Base-by-base conservation (phyloP, 2,329 filamentous ascomycete species). In the Truncatella angustata region DNA sequence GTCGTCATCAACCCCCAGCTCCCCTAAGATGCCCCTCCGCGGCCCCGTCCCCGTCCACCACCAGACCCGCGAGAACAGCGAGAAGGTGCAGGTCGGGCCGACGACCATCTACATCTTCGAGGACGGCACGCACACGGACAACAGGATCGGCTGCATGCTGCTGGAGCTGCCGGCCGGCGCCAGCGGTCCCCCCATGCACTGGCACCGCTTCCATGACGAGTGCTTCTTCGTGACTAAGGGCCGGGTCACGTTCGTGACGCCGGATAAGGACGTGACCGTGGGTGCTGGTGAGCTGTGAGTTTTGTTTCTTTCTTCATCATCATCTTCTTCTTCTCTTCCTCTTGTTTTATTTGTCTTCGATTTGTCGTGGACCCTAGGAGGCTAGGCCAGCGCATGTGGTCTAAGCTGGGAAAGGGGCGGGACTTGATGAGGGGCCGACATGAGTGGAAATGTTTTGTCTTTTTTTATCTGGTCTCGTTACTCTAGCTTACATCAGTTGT, bases 151-250 rank as follows among this genome's bases (percentile, higher is more conserved):
- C 32, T 61, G 58, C 37, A 60, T 70, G 53, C 58, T 64, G 28
- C 54, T 70, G 26, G 61, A 65, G 54, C 51, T 70, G 6, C 68
- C 68, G 1, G 56, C 61, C 0, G 66, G 66, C 2, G 50, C 58
- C 26, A 67, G 64, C 6, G 68, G 67, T 2, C 68, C 68, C 26
- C 67, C 67, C 12, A 46, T 71, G 67, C 68, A 70, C 32, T 70
- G 68, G 68, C 67, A 70, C 50, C 63, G 68, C 4, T 69, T 70
- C 36, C 68, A 70, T 39, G 68, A 71, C 43, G 68, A 71, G 53
- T 58, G 66, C 39, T 71, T 70, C 55, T 59, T 70, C 44, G 60
- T 70, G 3, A 67, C 63, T 9, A 70, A 70, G 52, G 67, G 67
- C 0, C 63, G 59, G 7, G 54, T 70, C 18, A 56, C 59, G 2